These are phyloP conservation scores for Clonostachys sp. DNA, from an alignment of 2,329 filamentous ascomycete genomes.

Conservation along the genomic window DNA sequence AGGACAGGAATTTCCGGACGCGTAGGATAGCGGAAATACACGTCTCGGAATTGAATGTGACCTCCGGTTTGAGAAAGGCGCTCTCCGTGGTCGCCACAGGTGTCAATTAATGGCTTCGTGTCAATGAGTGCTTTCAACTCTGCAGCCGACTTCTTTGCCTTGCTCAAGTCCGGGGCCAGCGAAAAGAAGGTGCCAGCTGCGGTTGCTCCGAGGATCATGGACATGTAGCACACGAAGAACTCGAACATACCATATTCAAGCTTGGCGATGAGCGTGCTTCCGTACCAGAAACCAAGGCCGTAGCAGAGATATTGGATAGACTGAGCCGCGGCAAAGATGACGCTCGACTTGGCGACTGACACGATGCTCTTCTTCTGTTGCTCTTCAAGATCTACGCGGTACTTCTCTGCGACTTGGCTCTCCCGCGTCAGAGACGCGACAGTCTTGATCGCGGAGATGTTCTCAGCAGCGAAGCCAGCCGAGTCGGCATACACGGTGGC, in stretches of 20 bases:
- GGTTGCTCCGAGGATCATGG: conserved; percentile 39
- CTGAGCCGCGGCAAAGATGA: conserved; percentile 55
- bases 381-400: conserved; percentile 44
- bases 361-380: conserved; percentile 44
- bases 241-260: conserved; percentile 46
- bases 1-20: conserved; percentile 43
- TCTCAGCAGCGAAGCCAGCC: conserved; percentile 86
- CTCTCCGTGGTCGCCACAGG: not conserved
- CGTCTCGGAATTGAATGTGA: conserved; percentile 79
- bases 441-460: conserved; percentile 89
- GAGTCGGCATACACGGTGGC: conserved; percentile 67
- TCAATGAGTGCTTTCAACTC: conserved; percentile 1
- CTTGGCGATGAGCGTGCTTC: conserved; percentile 68
- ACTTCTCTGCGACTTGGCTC: conserved; percentile 69
- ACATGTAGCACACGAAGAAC: conserved; percentile 45
- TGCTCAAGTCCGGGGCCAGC: conserved; percentile 3
- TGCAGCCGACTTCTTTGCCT: not conserved
- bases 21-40: conserved; percentile 93
- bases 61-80: not conserved
- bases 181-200: conserved; percentile 3
- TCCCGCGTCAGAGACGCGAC: conserved; percentile 90
- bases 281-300: conserved; percentile 91
- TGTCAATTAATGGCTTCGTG: not conserved
- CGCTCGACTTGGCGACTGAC: conserved; percentile 32
- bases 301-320: conserved; percentile 79